Conservation (phyloP, 192 early-diverging fungal genomes). For the Mycoemilia scoparia region DNA sequence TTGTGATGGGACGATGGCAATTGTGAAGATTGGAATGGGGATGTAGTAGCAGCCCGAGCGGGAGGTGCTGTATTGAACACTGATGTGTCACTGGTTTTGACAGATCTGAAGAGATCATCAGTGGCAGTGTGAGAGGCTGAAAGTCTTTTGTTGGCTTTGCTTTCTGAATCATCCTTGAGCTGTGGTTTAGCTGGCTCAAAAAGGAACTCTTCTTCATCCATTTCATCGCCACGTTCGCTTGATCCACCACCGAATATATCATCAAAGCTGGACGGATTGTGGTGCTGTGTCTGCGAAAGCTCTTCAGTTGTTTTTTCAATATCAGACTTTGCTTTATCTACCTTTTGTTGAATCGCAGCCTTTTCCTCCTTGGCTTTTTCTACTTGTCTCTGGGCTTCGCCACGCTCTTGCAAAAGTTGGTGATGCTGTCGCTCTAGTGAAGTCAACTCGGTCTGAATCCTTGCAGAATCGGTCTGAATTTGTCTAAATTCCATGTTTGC, state of each 20-base stretch:
- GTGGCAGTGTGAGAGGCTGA: neutral
- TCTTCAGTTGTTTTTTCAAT: constrained; percentile 14
- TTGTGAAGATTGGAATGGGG: no score
- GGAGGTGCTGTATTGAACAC: no score
- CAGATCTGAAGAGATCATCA: no score
- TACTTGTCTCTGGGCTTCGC: neutral
- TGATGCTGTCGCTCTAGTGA: no score
- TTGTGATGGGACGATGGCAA: no score
- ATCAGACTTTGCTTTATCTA: constrained; percentile 23
- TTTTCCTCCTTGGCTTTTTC: constrained; percentile 24
- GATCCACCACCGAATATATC: constrained; percentile 22
- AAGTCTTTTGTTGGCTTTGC: constrained; percentile 2
- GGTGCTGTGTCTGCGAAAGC: constrained; percentile 12
- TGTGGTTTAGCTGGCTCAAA: neutral
- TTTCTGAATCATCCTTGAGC: neutral
- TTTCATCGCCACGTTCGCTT: constrained; percentile 4
- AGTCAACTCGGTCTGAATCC: no score
- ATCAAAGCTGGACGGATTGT: constrained; percentile 25
- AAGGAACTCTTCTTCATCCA: constrained; percentile 7
- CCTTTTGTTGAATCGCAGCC: constrained; percentile 12
- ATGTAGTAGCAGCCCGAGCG: no score
- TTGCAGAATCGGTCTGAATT: no score
- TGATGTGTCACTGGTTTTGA: no score
- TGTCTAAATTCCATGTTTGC: no score
- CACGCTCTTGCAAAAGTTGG: neutral